Percentiles rank a stretch among this genome's conserved stretches.
Evolutionary conservation across 192 early-diverging fungal species (phyloP).

Genomic region (Backusella tuberculispora): DNA sequence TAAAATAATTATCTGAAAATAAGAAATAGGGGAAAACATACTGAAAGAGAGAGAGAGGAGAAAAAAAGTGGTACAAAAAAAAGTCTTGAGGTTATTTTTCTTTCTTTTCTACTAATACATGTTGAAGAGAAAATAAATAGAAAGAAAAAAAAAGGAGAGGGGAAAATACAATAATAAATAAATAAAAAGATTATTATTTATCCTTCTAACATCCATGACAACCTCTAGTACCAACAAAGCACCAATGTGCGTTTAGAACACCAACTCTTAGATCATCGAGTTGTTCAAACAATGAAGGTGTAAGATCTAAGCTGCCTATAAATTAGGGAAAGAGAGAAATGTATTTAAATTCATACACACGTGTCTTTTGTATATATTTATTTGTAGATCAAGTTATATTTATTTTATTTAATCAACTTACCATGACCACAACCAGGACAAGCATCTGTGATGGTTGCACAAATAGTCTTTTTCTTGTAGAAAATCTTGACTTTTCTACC

Average conservation of each 20-base stretch:
- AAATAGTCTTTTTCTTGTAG: slow-evolving; percentile 37
- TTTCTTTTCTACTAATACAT: slow-evolving; percentile 3
- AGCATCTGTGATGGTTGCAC: slow-evolving; percentile 47
- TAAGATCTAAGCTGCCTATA: slow-evolving; percentile 26
- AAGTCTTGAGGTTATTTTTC: slow-evolving; percentile 15
- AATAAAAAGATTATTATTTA: background rate
- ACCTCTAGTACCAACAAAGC: slow-evolving; percentile 12
- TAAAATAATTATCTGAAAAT: background rate
- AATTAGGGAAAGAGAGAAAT: background rate
- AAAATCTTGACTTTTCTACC: slow-evolving; percentile 37
- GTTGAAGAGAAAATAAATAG: background rate
- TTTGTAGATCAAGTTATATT: background rate
- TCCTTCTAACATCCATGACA: background rate
- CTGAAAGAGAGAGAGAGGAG: background rate
- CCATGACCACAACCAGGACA: slow-evolving; percentile 48
- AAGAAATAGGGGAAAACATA: background rate
- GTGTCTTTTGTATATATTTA: background rate
- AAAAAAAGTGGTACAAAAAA: slow-evolving; percentile 14
- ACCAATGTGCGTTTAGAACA: slow-evolving; percentile 22
- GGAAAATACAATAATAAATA: background rate
- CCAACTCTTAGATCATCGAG: slow-evolving; percentile 7
- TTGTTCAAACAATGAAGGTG: slow-evolving; percentile 16
- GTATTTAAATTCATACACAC: background rate
- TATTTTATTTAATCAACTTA: slow-evolving; percentile 3
- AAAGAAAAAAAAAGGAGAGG: background rate